Base-by-base conservation (phyloP, 331 rosid species). In the Spiraea crenata region DNA sequence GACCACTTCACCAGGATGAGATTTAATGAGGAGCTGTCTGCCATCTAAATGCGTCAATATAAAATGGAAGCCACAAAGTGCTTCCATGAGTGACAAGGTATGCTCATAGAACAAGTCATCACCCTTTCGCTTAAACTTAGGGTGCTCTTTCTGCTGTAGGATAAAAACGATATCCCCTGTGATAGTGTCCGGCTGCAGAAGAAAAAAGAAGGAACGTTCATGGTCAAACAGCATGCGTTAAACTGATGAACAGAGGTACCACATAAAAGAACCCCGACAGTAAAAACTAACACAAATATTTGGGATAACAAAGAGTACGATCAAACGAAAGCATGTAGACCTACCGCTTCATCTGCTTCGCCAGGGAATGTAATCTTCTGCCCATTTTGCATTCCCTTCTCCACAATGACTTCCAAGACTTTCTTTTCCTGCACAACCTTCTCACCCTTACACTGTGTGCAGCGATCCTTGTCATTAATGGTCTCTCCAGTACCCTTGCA, bases 291-390 rank as follows among this genome's bases (percentile, higher is more conserved):
- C 31, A 69, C 9, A 56, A 49, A 16, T 49, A 13, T 3, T 7
- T 12, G 6, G 41, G 37, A 63, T n/a, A 4, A 6, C 31, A 17
- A 65, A 37, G 6, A 48, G 19, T 38, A 10, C 39, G 20, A 63
- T 7, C 19, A 63, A 5, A 44, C 15, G 7, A 65, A 25, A 47
- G 16, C 19, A 40, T 20, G 31, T 4, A 44, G n/a, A 49, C 70
- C 57, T 73, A 92, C 96, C 77, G 98, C 96, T 82, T 90, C 97
- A 81, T 93, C 97, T 44, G 98, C 98, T 90, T 93, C 98, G 3
- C 98, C 96, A 19, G 96, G 96, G 90, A 92, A 92, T 57, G 98
- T 90, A 64, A 92, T 81, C 85, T 77, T 88, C 81, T 90, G 87
- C 47, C 80, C 86, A 44, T 92, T 90, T 77, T 88, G 96, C 98